Evolutionary conservation across 805 yeast genomes (phyloP).

Genomic region (Wickerhamiella alocasiicola): DNA sequence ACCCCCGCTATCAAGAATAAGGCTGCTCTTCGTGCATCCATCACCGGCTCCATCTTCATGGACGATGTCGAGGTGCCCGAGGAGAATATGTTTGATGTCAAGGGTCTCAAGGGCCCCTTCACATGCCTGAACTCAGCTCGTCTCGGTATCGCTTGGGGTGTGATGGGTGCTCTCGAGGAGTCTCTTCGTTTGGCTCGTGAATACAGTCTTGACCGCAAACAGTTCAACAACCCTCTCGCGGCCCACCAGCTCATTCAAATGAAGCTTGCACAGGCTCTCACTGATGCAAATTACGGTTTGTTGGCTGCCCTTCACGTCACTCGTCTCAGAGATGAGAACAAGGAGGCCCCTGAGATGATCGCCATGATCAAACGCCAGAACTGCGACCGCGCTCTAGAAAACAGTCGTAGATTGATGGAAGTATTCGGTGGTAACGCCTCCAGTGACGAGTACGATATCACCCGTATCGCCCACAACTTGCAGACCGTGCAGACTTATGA

Average conservation of each 20-base stretch:
- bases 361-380: slow-evolving; percentile 34
- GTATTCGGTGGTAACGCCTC: slow-evolving; percentile 36
- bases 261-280: slow-evolving; percentile 33
- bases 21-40: slow-evolving; percentile 31
- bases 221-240: slow-evolving; percentile 32
- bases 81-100: slow-evolving; percentile 30
- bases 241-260: slow-evolving; percentile 32
- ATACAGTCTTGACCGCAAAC: slow-evolving; percentile 31
- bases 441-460: slow-evolving; percentile 34
- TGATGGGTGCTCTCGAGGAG: slow-evolving; percentile 34
- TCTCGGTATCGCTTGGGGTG: slow-evolving; percentile 35
- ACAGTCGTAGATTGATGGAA: slow-evolving; percentile 31
- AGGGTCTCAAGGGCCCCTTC: slow-evolving; percentile 35
- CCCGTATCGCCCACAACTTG: slow-evolving; percentile 32
- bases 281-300: slow-evolving; percentile 31
- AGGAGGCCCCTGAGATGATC: slow-evolving; percentile 33
- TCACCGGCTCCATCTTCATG: slow-evolving; percentile 34
- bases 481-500: slow-evolving; percentile 36
- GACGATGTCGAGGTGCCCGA: slow-evolving; percentile 34
- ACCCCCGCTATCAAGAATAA: slow-evolving; percentile 33
- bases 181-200: slow-evolving; percentile 28
- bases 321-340: slow-evolving; percentile 30
- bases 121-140: slow-evolving; percentile 34
- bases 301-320: slow-evolving; percentile 32
- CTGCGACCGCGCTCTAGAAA: slow-evolving; percentile 31